Base-by-base conservation (phyloP, 192 early-diverging fungal species). In the Gryganskiella cystojenkinii region DNA sequence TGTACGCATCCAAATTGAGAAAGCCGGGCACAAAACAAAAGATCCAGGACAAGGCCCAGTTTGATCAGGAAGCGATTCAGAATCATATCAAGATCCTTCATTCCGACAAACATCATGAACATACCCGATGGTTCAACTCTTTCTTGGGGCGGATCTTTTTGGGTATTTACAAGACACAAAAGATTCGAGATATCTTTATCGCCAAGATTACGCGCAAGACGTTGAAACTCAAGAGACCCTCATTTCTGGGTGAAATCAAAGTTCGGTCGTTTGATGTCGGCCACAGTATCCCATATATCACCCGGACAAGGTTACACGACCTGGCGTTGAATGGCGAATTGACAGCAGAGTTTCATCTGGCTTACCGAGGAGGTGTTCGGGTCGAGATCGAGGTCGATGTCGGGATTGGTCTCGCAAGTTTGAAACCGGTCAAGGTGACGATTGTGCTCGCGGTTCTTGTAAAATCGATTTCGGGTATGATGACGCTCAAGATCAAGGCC, bases 101-200 rank as follows among this genome's bases (percentile, higher is more conserved):
- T 27, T 80, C 82, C 14, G 83, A 85, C 73, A 86, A 86, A 28
- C 59, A 74, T 34, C 82, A 86, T 47, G 57, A 80, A 20, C 63
- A 86, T 40, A 82, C 80, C 35, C 79, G 81, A 13, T 95, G 95
- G 95, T 87, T 96, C 50, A 96, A 96, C 69, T 93, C 92, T 6
- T 86, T 95, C 24, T 69, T 95, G 15, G 93, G 95, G 0, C 83
- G 95, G 6, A 82, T 92, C 10, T 98, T 98, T 62, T 82, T 96
- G 42, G 90, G 88, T 15, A 82, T 89, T 0, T 91, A 93, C 70
- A 85, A 85, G 53, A 91, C 91, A 9, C 82, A 92, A 19, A 80
- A 78, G 62, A 79, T 88, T 30, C 86, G 89, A 43, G 79, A 84
- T 22, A 80, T 89, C 37, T 87, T 92, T 43, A 88, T 89, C n/a